A percentile compares a stretch with the other conserved stretches of the same genome.
Conservation (phyloP, 345 rosid species). For the Dimocarpus longan region DNA sequence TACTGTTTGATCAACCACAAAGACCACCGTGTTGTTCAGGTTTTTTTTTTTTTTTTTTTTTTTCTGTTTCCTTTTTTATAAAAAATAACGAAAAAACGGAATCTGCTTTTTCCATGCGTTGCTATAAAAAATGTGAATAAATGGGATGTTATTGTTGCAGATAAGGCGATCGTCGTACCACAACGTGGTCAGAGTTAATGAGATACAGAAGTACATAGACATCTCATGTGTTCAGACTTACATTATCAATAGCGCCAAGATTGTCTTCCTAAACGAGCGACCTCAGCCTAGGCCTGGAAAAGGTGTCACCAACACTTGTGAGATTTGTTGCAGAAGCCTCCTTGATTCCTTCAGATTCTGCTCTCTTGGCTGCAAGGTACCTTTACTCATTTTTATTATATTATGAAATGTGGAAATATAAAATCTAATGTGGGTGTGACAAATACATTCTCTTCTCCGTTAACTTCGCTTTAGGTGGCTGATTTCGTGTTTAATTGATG, state of each 20-base stretch:
- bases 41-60: not conserved
- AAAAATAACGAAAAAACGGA: too few relatives aligned
- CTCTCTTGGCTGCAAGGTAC: conserved; percentile 88
- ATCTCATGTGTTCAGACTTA: conserved; percentile 86
- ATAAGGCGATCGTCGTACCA: conserved; percentile 95
- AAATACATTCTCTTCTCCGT: not conserved
- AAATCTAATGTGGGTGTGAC: not conserved
- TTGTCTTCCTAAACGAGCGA: conserved; percentile 82
- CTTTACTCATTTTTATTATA: not conserved
- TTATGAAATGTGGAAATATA: not conserved
- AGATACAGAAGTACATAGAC: conserved; percentile 85
- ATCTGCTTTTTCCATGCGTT: too few relatives aligned
- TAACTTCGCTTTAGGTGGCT: not conserved
- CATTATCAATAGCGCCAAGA: conserved; percentile 88
- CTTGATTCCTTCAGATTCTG: conserved; percentile 94
- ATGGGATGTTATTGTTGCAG: conserved; percentile 32
- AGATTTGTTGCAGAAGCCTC: conserved; percentile 83
- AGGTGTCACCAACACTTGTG: conserved; percentile 91
- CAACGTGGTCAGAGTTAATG: conserved; percentile 88
- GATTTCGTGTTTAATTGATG: conserved; percentile 8
- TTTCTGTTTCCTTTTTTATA: too few relatives aligned
- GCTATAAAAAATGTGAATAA: too few relatives aligned
- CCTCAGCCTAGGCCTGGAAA: conserved; percentile 95
- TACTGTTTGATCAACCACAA: conserved; percentile 64
- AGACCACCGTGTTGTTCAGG: conserved; percentile 84